These are phyloP conservation scores for Dinochytrium kinnereticum DNA, from an alignment of 371 early-diverging fungal species.

Conservation along the genomic window DNA sequence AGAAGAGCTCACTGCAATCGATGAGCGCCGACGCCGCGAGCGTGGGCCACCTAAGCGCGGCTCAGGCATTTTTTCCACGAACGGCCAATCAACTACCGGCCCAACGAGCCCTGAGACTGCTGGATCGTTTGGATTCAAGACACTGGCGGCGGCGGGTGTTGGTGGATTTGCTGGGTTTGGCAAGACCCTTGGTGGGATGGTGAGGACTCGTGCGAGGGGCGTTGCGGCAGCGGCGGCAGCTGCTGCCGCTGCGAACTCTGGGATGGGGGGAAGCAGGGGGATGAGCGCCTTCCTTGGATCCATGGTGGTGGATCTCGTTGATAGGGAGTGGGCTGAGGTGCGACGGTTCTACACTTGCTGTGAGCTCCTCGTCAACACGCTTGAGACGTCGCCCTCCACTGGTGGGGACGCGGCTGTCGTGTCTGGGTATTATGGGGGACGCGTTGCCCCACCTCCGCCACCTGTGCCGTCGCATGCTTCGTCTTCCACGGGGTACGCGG, in stretches of 20 bases:
- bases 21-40: slow-evolving; percentile 13
- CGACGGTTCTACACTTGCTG: slow-evolving; percentile 24
- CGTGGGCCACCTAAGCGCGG: slow-evolving; percentile 11
- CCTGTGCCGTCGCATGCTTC: not conserved
- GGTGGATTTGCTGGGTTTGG: slow-evolving; percentile 3
- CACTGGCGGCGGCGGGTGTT: slow-evolving; percentile 1
- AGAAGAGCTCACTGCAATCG: slow-evolving; percentile 27
- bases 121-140: not conserved
- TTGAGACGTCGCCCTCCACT: slow-evolving; percentile 20
- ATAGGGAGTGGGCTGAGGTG: slow-evolving; percentile 25
- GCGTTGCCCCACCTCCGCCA: not conserved
- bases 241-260: not conserved
- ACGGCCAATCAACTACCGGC: not conserved
- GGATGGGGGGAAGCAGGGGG: not conserved
- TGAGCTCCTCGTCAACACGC: slow-evolving; percentile 20
- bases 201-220: not conserved
- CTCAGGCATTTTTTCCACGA: slow-evolving; percentile 17
- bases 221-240: slow-evolving; percentile 6
- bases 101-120: slow-evolving; percentile 7
- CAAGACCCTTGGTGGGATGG: slow-evolving; percentile 13
- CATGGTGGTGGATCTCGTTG: slow-evolving; percentile 23
- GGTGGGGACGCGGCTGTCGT: not conserved
- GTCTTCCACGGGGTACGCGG: not conserved
- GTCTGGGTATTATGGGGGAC: not conserved
- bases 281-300: not conserved